Evolutionary conservation across 1,284 basidiomycete species (phyloP).

Genomic region (Mixia osmundae): DNA sequence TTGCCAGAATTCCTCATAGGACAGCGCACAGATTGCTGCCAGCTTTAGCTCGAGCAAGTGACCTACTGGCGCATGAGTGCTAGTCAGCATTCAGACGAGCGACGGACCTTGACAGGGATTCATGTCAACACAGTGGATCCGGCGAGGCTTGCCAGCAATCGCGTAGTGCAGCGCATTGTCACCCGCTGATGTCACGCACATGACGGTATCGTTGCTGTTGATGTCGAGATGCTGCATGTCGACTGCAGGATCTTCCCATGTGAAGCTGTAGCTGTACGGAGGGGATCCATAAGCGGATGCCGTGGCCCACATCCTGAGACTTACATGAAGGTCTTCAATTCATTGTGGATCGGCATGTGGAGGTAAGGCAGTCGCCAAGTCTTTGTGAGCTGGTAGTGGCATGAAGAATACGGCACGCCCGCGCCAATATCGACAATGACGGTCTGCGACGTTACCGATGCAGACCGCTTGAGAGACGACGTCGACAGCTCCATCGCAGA

Average conservation of each 20-base stretch:
- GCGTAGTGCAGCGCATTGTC: slow-evolving; percentile 66
- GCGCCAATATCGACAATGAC: too few relatives aligned
- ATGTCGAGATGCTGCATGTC: slow-evolving; percentile 46
- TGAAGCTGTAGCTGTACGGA: slow-evolving; percentile 43
- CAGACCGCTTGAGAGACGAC: too few relatives aligned
- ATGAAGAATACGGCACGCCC: slow-evolving; percentile 8
- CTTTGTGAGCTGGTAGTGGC: not conserved
- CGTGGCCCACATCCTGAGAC: too few relatives aligned
- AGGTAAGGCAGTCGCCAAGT: slow-evolving; percentile 43
- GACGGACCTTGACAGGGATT: slow-evolving; percentile 28
- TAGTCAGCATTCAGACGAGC: not conserved
- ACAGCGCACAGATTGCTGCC: slow-evolving; percentile 37
- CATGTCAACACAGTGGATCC: slow-evolving; percentile 50
- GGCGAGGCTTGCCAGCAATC: slow-evolving; percentile 34
- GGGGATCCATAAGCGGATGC: slow-evolving; percentile 38
- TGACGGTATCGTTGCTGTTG: slow-evolving; percentile 38
- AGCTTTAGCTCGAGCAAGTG: slow-evolving; percentile 59
- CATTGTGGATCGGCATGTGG: slow-evolving; percentile 43
- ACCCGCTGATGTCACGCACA: slow-evolving; percentile 55
- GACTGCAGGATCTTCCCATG: slow-evolving; percentile 59
- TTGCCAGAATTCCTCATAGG: slow-evolving; percentile 43
- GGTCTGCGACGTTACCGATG: too few relatives aligned
- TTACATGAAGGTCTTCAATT: slow-evolving; percentile 35
- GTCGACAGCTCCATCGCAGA: too few relatives aligned
- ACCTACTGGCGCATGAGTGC: too few relatives aligned